Evolutionary conservation across 2,329 filamentous ascomycete species (phyloP), one percentile per base, ranked within the genome.

Genomic region (Huntiella bhutanensis): DNA sequence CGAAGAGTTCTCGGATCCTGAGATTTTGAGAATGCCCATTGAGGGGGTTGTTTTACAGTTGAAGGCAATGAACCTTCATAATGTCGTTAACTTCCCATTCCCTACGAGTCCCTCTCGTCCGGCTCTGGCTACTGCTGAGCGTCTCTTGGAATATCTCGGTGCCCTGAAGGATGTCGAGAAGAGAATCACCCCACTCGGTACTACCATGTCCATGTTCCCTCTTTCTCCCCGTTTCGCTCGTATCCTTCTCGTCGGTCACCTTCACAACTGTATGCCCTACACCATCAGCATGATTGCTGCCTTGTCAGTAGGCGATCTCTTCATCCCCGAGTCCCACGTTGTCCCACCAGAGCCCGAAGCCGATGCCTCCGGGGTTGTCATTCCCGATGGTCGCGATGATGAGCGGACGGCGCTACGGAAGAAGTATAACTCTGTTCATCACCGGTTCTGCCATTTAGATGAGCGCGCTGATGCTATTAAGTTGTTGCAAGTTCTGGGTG

Each of bases 41-140:
- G 91, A 98, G 60, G 84, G 81, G 13, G 75, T 96, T 3, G 87
- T 96, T 1, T 67, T 98, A 34, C 87, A 95, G 59, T 75, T 98
- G 55, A 98, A 96, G 66, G 77, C 81, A 43, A 94, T 98, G 83
- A 83, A 86, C 46, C 73, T 95, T 32, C 82, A 88, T 50, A 79
- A 87, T 48, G 81, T 98, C 5, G 73, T 84, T 58, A 92, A 91
- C 60, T 98, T 98, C 59, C 91, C 92, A 0, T 98, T 96, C 59
- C 91, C 91, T 3, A 96, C 88, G 11, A 78, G 86, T 0, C 91
- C 91, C 1, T 80, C 86, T 54, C 71, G 77, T 11, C 68, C 77
- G 45, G 83, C 77, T 52, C 68, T 98, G 15, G 73, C 75, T 42
- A 84, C 81, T 57, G 86, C 91, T 0, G 91, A 98, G 63, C 85